Percentiles rank a stretch among this genome's conserved stretches.
Evolutionary conservation across 306 rosid species (phyloP).

Genomic region (Sicyos edulis): DNA sequence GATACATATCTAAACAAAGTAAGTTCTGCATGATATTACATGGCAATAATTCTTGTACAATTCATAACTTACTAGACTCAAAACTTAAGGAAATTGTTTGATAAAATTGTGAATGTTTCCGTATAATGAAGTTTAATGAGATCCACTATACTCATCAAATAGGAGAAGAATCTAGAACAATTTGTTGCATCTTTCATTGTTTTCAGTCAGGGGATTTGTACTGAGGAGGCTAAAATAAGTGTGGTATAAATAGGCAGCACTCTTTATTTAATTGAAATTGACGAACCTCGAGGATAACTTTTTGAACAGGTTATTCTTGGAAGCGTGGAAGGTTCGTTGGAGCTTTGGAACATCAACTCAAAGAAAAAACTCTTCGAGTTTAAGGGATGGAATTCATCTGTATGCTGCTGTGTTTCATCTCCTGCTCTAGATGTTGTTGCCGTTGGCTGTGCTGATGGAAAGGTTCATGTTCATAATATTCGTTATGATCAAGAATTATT

Average conservation of each 20-base stretch:
- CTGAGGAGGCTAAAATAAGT: not conserved
- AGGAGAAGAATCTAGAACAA: slow-evolving; percentile 9
- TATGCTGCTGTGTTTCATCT: slow-evolving; percentile 68
- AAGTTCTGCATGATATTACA: not conserved
- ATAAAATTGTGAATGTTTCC: slow-evolving; percentile 4
- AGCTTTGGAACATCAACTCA: slow-evolving; percentile 91
- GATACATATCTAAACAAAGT: slow-evolving; percentile 94
- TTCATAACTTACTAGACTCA: not conserved
- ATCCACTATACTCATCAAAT: not conserved
- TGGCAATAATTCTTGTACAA: not conserved
- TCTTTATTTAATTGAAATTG: not conserved
- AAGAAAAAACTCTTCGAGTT: slow-evolving; percentile 73
- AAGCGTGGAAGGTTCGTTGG: slow-evolving; percentile 75
- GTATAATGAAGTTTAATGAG: not conserved
- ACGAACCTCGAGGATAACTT: slow-evolving; percentile 15
- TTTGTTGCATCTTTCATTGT: not conserved
- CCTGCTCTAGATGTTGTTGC: slow-evolving; percentile 92
- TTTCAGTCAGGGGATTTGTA: not conserved
- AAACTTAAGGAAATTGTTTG: not conserved
- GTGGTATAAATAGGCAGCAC: not conserved
- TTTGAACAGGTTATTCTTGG: slow-evolving; percentile 69
- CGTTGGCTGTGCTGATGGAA: slow-evolving; percentile 88
- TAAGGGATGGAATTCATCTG: slow-evolving; percentile 82
- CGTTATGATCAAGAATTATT: slow-evolving; percentile 69
- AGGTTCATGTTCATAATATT: slow-evolving; percentile 69